Conservation (phyloP, 2,329 filamentous ascomycete genomes). For the Xylariaceae sp. region DNA sequence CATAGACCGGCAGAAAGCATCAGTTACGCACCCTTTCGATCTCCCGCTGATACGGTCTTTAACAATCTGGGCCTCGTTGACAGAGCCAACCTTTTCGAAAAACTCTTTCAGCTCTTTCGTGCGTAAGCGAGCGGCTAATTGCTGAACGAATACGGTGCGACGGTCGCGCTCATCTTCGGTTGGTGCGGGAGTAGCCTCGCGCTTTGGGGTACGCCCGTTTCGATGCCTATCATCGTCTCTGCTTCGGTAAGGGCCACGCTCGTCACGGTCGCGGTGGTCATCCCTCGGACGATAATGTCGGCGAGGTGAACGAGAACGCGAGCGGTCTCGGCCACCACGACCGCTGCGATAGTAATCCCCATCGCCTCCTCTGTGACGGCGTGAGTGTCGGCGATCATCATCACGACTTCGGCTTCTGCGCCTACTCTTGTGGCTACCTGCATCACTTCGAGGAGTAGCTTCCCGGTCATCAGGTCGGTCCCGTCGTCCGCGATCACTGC, state of each 20-base stretch:
- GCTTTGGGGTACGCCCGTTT: conserved; percentile 34
- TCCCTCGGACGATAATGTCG: conserved; percentile 52
- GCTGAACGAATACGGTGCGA: conserved; percentile 96
- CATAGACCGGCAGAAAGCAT: neutral
- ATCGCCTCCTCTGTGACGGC: conserved; percentile 60
- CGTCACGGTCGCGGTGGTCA: conserved; percentile 47
- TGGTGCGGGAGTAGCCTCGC: conserved; percentile 61
- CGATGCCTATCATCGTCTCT: conserved; percentile 45
- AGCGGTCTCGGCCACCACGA: conserved; percentile 53
- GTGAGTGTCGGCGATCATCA: conserved; percentile 66
- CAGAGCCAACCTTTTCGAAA: conserved; percentile 89
- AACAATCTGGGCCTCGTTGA: conserved; percentile 97
- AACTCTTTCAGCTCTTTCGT: conserved; percentile 91
- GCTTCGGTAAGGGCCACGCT: conserved; percentile 50
- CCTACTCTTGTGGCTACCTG: conserved; percentile 75
- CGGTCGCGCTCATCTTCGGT: conserved; percentile 96
- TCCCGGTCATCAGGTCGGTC: conserved; percentile 54
- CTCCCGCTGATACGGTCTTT: conserved; percentile 95
- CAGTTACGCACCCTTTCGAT: conserved; percentile 77
- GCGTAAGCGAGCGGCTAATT: conserved; percentile 87
- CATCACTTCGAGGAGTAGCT: conserved; percentile 66
- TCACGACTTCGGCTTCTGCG: conserved; percentile 74
- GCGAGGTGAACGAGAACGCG: conserved; percentile 66
- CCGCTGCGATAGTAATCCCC: conserved; percentile 68
- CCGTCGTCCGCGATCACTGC: conserved; percentile 51